Evolutionary conservation across 1,139 yeast genomes (phyloP).

Genomic region (Yamadazyma friedrichii): DNA sequence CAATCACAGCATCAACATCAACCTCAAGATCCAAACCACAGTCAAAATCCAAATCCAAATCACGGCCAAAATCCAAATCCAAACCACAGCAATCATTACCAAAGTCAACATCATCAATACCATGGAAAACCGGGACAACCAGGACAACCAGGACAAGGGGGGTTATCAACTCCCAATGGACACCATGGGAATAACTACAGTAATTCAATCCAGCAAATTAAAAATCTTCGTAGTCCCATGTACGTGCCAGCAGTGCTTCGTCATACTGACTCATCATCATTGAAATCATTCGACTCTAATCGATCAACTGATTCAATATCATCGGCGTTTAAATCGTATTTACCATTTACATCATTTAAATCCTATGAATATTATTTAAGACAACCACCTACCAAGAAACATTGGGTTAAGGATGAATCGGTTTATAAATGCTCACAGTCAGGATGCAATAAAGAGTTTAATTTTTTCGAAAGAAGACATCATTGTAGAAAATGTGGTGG

Average conservation of each 20-base stretch:
- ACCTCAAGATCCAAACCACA: neutral
- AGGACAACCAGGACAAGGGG: neutral
- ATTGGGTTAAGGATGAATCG: constrained; percentile 76
- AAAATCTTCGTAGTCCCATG: constrained; percentile 77
- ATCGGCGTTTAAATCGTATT: constrained; percentile 13
- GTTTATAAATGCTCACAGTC: constrained; percentile 60
- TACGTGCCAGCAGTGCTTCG: constrained; percentile 89
- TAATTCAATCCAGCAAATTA: constrained; percentile 49
- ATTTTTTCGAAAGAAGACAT: constrained; percentile 83
- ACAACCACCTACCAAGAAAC: constrained; percentile 59
- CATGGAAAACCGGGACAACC: neutral
- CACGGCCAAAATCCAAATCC: neutral
- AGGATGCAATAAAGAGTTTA: constrained; percentile 59
- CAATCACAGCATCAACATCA: neutral
- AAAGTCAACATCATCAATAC: neutral
- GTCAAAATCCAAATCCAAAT: neutral
- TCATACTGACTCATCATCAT: constrained; percentile 34
- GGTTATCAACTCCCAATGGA: neutral
- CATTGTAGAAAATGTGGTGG: constrained; percentile 96
- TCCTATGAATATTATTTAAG: constrained; percentile 27
- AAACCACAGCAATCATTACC: neutral
- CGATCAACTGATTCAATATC: constrained; percentile 29
- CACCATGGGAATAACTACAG: constrained; percentile 1
- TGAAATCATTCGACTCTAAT: constrained; percentile 38
- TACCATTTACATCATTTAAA: constrained; percentile 13